Evolutionary conservation across 1,284 basidiomycete genomes (phyloP).

Genomic region (Termitomyces sp.): DNA sequence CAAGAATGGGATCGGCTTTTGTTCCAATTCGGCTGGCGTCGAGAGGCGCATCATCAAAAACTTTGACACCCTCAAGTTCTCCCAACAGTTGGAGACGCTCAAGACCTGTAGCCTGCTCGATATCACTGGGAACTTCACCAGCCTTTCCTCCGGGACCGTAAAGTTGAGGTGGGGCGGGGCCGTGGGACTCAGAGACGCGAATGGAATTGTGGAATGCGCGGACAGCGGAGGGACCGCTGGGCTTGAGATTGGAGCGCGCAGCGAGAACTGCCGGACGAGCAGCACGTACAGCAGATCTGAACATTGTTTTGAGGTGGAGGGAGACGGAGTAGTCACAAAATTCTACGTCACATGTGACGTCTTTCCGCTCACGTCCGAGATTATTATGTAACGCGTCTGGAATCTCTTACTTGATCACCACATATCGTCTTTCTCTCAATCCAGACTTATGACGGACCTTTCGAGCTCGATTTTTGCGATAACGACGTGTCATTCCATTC

Average conservation of each 20-base stretch:
- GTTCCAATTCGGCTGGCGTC: conserved; percentile 88
- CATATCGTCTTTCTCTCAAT: not conserved
- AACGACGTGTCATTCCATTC: conserved; percentile 8
- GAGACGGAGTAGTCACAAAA: conserved; percentile 18
- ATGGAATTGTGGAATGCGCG: conserved; percentile 56
- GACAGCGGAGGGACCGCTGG: conserved; percentile 25
- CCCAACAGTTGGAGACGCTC: conserved; percentile 93
- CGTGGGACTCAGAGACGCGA: conserved; percentile 42
- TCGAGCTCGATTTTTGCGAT: not conserved
- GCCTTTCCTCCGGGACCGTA: conserved; percentile 72
- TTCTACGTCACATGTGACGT: conserved; percentile 20
- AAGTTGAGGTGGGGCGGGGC: conserved; percentile 60
- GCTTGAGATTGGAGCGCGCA: conserved; percentile 27
- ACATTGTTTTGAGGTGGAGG: conserved; percentile 27
- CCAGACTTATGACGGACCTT: not conserved
- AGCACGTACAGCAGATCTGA: conserved; percentile 36
- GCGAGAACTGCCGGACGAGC: conserved; percentile 32
- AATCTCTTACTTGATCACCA: no score
- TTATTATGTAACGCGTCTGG: conserved; percentile 5
- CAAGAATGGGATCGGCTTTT: conserved; percentile 80
- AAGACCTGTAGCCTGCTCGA: conserved; percentile 92
- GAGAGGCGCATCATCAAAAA: conserved; percentile 89
- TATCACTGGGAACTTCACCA: conserved; percentile 79
- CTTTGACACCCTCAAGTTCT: conserved; percentile 82
- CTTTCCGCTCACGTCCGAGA: conserved; percentile 15